Evolutionary conservation across 345 rosid species (phyloP).

Genomic region (Physaria fendleri): DNA sequence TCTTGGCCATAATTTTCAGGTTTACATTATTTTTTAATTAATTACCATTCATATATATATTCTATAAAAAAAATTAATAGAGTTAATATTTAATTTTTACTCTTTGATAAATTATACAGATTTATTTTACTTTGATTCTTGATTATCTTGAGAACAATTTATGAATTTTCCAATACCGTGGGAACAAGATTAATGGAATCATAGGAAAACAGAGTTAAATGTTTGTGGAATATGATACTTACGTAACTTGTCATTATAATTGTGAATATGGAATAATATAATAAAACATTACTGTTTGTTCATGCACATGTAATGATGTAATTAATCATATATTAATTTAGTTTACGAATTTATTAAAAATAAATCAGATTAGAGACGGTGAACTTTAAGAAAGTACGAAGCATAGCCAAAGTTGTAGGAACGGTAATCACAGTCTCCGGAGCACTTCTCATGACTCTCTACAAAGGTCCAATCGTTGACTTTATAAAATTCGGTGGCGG

Average conservation of each 20-base stretch:
- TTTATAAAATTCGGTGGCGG: slow-evolving; percentile 34
- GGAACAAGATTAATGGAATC: slow-evolving; percentile 31
- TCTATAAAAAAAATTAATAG: not conserved
- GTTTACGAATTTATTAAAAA: not conserved
- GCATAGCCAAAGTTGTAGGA: slow-evolving; percentile 75
- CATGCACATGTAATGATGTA: slow-evolving; percentile 5
- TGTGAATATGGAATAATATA: not conserved
- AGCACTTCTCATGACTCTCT: slow-evolving; percentile 86
- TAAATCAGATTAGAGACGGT: slow-evolving; percentile 62
- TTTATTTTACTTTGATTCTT: slow-evolving; percentile 10
- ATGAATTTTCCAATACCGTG: slow-evolving; percentile 14
- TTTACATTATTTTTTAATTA: slow-evolving; percentile 4
- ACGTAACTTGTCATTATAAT: slow-evolving; percentile 25
- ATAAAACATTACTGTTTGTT: not conserved
- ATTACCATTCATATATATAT: not conserved
- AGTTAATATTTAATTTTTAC: not conserved
- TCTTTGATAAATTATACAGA: not conserved
- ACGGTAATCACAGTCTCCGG: slow-evolving; percentile 70
- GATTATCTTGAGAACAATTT: slow-evolving; percentile 2
- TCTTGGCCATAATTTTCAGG: slow-evolving; percentile 83
- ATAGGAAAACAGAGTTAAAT: slow-evolving; percentile 4
- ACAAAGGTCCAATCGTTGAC: slow-evolving; percentile 81
- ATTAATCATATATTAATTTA: not conserved
- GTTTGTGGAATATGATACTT: slow-evolving; percentile 25
- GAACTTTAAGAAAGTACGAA: slow-evolving; percentile 48